phyloP scores from a whole-genome alignment of 192 early-diverging fungal genomes.

The Linnemannia zychae region DNA sequence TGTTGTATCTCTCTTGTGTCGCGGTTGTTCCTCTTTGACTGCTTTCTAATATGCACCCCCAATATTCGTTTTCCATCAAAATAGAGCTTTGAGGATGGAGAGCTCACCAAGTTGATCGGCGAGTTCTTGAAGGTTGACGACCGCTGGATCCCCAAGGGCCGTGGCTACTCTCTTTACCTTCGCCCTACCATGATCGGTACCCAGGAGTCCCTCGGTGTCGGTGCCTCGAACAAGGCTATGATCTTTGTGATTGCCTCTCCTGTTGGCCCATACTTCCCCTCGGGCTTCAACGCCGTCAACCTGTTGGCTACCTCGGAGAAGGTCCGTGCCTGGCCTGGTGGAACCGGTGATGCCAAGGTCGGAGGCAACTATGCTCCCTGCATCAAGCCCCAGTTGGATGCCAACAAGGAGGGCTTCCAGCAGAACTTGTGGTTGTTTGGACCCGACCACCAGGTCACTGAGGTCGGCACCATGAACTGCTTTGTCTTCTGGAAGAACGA shows the following conservation, averaged over 20 bases:
- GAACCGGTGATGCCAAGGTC: slow-evolving; percentile 93
- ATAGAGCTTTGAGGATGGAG: slow-evolving; percentile 78
- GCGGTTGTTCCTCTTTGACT: neutral
- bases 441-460: slow-evolving; percentile 85
- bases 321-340: slow-evolving; percentile 95
- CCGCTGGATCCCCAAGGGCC: slow-evolving; percentile 92
- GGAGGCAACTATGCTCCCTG: slow-evolving; percentile 92
- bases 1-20: neutral
- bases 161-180: slow-evolving; percentile 94
- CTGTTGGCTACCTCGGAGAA: slow-evolving; percentile 88
- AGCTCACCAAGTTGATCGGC: slow-evolving; percentile 88
- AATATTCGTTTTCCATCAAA: slow-evolving; percentile 1
- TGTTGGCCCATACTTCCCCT: slow-evolving; percentile 96
- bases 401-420: slow-evolving; percentile 89
- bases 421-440: slow-evolving; percentile 98
- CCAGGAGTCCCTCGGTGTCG: slow-evolving; percentile 87
- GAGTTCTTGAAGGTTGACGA: slow-evolving; percentile 84
- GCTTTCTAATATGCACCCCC: neutral
- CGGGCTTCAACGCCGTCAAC: slow-evolving; percentile 91
- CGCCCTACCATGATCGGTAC: slow-evolving; percentile 96
- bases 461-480: slow-evolving; percentile 98
- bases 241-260: slow-evolving; percentile 93
- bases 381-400: slow-evolving; percentile 85
- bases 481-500: slow-evolving; percentile 92
- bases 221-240: slow-evolving; percentile 81